These are phyloP conservation scores for Circinella umbellata DNA, from an alignment of 371 early-diverging fungal species.

Conservation along the genomic window DNA sequence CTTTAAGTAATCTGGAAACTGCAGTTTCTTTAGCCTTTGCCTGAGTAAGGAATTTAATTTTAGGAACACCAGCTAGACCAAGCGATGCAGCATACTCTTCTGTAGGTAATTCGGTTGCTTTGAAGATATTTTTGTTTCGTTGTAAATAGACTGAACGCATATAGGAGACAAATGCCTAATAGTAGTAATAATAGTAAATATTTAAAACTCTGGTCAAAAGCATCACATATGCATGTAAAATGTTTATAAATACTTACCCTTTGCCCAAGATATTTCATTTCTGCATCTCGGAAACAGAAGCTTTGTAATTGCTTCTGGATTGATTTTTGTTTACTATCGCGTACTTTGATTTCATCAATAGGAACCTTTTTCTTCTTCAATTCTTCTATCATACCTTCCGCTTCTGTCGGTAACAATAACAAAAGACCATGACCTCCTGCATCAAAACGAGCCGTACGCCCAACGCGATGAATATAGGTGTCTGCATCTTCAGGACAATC, in stretches of 20 bases:
- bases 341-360: constrained; percentile 84
- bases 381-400: constrained; percentile 77
- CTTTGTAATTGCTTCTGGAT: constrained; percentile 84
- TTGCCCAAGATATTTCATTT: constrained; percentile 95
- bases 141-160: constrained; percentile 91
- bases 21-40: constrained; percentile 33
- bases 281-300: constrained; percentile 91
- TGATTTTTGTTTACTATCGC: constrained; percentile 75
- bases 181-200: neutral
- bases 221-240: neutral
- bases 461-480: constrained; percentile 98
- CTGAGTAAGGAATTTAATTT: constrained; percentile 84
- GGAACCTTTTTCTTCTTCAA: constrained; percentile 81
- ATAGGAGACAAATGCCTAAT: constrained; percentile 89
- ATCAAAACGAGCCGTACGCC: constrained; percentile 96
- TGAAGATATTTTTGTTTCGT: constrained; percentile 86
- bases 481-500: constrained; percentile 97
- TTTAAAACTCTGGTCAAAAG: too few relatives aligned
- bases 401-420: constrained; percentile 88
- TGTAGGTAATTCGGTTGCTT: constrained; percentile 82
- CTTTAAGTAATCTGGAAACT: constrained; percentile 37
- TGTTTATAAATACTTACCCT: constrained; percentile 48
- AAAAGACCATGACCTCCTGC: constrained; percentile 86
- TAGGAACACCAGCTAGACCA: constrained; percentile 94
- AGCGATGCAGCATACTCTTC: constrained; percentile 88